phyloP scores from a whole-genome alignment of 805 yeast species.

The Ogataea glucozyma region DNA sequence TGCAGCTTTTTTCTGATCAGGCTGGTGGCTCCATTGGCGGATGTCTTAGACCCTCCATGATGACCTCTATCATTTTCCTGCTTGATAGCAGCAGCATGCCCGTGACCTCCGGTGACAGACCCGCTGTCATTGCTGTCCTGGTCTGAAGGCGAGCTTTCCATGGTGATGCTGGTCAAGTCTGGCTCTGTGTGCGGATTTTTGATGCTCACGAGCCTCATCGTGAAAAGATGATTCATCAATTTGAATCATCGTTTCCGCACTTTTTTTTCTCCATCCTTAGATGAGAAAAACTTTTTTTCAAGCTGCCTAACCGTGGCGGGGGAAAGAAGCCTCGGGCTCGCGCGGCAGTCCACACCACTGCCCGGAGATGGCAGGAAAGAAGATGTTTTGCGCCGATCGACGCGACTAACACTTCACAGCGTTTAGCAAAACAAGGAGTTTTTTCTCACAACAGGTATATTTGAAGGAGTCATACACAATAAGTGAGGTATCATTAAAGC shows the following conservation, averaged over 20 bases:
- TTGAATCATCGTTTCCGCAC: slow-evolving; percentile 13
- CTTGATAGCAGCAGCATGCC: neutral
- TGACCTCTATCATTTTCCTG: neutral
- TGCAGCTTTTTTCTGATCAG: slow-evolving; percentile 59
- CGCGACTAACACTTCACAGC: too few relatives aligned
- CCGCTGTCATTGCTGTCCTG: slow-evolving; percentile 8
- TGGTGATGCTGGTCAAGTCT: neutral
- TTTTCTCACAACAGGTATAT: too few relatives aligned
- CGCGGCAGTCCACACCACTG: too few relatives aligned
- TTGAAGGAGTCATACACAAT: too few relatives aligned
- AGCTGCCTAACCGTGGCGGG: too few relatives aligned
- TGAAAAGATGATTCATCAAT: slow-evolving; percentile 10
- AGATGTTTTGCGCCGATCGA: too few relatives aligned
- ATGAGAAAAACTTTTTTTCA: slow-evolving; percentile 5
- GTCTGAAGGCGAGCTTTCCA: slow-evolving; percentile 5
- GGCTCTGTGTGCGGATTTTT: neutral
- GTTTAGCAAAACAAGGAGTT: too few relatives aligned
- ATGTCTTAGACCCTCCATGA: slow-evolving; percentile 6
- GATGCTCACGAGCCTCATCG: neutral
- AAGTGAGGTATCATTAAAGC: too few relatives aligned
- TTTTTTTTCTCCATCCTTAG: neutral
- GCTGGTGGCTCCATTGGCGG: slow-evolving; percentile 38
- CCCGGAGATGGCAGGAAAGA: neutral
- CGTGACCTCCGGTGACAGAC: neutral
- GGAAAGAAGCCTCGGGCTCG: too few relatives aligned